Conservation (phyloP, 305 asterid species). For the Petunia hybrid region DNA sequence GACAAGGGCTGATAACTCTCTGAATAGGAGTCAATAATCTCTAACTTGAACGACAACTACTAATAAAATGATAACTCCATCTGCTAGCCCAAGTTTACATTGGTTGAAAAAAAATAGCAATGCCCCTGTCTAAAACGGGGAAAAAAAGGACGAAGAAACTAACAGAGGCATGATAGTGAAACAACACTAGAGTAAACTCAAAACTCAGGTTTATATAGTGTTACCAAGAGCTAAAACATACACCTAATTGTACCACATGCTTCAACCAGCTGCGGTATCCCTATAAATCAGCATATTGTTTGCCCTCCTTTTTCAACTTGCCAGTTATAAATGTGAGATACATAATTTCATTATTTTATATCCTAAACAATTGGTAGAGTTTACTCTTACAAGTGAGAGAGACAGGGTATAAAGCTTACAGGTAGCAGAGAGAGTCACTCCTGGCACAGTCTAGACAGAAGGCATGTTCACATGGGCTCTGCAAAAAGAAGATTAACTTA, state of each 20-base stretch:
- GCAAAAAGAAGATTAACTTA: slow-evolving; percentile 48
- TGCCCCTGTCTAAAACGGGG: neutral
- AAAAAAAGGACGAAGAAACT: neutral
- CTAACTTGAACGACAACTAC: slow-evolving; percentile 4
- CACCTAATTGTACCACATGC: neutral
- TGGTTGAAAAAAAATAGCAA: neutral
- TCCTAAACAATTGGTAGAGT: slow-evolving; percentile 6
- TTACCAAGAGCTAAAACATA: neutral
- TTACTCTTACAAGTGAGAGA: slow-evolving; percentile 5
- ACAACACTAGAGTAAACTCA: neutral
- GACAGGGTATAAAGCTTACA: slow-evolving; percentile 60
- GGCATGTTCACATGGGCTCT: slow-evolving; percentile 97
- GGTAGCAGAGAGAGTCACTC: slow-evolving; percentile 88
- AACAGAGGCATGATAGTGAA: neutral
- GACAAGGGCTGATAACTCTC: slow-evolving; percentile 7
- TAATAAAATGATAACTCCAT: neutral
- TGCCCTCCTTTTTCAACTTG: slow-evolving; percentile 4
- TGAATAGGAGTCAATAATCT: neutral
- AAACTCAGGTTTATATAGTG: neutral
- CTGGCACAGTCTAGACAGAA: slow-evolving; percentile 97
- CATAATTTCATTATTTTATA: neutral
- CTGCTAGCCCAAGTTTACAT: slow-evolving; percentile 15
- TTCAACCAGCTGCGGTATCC: slow-evolving; percentile 5
- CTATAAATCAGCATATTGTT: slow-evolving; percentile 3
- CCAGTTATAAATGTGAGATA: slow-evolving; percentile 9